Base-by-base conservation (phyloP, 139 green algal genomes). In the Chlamydomonas eustigma region DNA sequence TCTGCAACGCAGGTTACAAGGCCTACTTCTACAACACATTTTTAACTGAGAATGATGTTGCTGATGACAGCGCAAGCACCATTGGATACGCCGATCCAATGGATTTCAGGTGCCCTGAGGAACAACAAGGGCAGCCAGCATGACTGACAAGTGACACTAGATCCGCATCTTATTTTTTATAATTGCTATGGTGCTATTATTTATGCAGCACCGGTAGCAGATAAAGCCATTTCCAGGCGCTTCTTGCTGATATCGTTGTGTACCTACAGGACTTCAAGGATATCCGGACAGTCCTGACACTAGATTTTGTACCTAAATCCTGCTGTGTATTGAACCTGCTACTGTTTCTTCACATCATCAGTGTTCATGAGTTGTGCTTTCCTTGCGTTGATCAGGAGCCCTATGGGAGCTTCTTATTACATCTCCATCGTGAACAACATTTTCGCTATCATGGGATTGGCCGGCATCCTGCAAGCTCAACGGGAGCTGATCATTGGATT, bases 401-500 rank as follows among this genome's bases (percentile, higher is more conserved):
- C 81, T 38, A 86, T 86, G 81, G 81, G 81, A 37, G 76, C 81
- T 38, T 71, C 66, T 37, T 86, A 79, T 70, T 86, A 86, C 74
- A 63, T 86, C 0, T 64, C 77, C 50, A 83, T 86, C n/a, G 2
- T 52, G 6, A 81, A 34, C 50, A 77, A 50, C 72, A 39, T 92
- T 22, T 91, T 89, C 51, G 84, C 78, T 31, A 83, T 94, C 1
- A 92, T 91, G 58, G 89, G 89, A 0, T 78, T 95, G 24, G 86
- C 87, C 4, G 91, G 91, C 24, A 86, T 94, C 1, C 73, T 94
- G 51, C 89, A 90, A 31, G 76, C 82, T 0, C 88, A 93, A 71
- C 76, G 83, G 25, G 89, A 91, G 77, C 79, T 93, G 0, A 85
- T 93, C 35, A 88, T 89, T 8, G 81, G 74, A 1, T 95, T 95